Percentiles rank a stretch among this genome's conserved stretches.
Conservation (phyloP, 1,284 basidiomycete genomes). For the Austroboletus niveus region DNA sequence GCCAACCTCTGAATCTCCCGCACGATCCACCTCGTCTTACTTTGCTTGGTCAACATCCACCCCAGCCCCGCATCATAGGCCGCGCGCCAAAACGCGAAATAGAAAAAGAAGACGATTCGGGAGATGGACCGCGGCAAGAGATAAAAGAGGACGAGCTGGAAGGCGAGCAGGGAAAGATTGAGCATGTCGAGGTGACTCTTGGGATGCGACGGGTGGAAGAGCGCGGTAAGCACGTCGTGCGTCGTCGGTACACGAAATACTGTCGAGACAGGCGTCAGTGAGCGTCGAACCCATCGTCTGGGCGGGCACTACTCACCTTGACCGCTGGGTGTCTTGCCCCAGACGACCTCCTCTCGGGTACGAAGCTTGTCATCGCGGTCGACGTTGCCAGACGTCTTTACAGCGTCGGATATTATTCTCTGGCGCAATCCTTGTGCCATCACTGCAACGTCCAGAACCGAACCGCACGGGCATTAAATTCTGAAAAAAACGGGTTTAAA, state of each 20-base stretch:
- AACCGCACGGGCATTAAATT: background rate
- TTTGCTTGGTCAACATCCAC: constrained; percentile 91
- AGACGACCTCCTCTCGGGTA: constrained; percentile 62
- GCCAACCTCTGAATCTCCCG: constrained; percentile 74
- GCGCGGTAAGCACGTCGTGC: constrained; percentile 88
- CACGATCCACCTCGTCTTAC: constrained; percentile 92
- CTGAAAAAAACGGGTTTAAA: too few relatives aligned
- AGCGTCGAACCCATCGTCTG: background rate
- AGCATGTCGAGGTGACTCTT: constrained; percentile 92
- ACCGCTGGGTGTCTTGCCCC: constrained; percentile 85
- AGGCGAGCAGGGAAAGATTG: constrained; percentile 75
- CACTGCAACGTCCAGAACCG: background rate
- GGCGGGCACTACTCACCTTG: constrained; percentile 55
- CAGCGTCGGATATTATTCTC: constrained; percentile 11
- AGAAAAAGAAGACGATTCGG: constrained; percentile 73
- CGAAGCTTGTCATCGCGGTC: constrained; percentile 9
- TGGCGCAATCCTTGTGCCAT: constrained; percentile 29
- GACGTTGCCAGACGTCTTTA: background rate
- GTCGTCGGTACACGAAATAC: constrained; percentile 96
- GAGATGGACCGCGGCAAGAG: constrained; percentile 55
- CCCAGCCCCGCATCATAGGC: constrained; percentile 94
- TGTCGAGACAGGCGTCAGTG: constrained; percentile 34
- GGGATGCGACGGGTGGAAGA: constrained; percentile 85
- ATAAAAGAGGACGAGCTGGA: constrained; percentile 81
- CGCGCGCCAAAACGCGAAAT: constrained; percentile 92